Conservation (phyloP, 306 rosid genomes). For the Ceratonia siliqua region DNA sequence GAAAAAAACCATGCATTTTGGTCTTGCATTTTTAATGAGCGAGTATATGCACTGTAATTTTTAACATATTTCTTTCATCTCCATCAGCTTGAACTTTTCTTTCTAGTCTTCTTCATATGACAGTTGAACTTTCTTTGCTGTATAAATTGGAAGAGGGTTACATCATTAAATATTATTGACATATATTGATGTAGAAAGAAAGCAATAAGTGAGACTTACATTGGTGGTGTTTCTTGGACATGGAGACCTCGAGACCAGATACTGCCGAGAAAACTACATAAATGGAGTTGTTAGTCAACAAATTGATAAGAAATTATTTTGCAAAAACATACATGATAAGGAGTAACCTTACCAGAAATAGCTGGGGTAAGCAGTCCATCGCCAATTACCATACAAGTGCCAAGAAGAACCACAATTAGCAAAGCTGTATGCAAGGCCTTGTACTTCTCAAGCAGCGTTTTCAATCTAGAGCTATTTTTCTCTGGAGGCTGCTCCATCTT, state of each 20-base stretch:
- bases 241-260: conserved; percentile 84
- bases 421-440: conserved; percentile 51
- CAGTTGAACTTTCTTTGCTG: background rate
- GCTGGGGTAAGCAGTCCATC: conserved; percentile 87
- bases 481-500: conserved; percentile 33
- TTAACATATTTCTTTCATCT: too few species aligned
- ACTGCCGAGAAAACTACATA: conserved; percentile 85
- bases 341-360: conserved; percentile 64
- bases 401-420: conserved; percentile 68
- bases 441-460: conserved; percentile 55
- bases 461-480: conserved; percentile 41
- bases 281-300: conserved; percentile 14
- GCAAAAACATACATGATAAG: background rate
- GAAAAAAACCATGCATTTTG: background rate
- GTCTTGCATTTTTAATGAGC: background rate
- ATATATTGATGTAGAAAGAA: background rate
- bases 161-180: background rate
- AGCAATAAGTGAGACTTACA: conserved; percentile 56
- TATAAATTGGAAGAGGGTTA: background rate
- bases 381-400: conserved; percentile 77
- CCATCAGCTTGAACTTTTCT: background rate
- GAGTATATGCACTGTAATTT: background rate
- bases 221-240: conserved; percentile 81
- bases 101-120: background rate
- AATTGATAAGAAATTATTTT: conserved; percentile 16